A percentile compares a stretch with the other conserved stretches of the same genome.
Evolutionary conservation across 2,329 filamentous ascomycete genomes (phyloP).

Genomic region (Trichoderma sp.): DNA sequence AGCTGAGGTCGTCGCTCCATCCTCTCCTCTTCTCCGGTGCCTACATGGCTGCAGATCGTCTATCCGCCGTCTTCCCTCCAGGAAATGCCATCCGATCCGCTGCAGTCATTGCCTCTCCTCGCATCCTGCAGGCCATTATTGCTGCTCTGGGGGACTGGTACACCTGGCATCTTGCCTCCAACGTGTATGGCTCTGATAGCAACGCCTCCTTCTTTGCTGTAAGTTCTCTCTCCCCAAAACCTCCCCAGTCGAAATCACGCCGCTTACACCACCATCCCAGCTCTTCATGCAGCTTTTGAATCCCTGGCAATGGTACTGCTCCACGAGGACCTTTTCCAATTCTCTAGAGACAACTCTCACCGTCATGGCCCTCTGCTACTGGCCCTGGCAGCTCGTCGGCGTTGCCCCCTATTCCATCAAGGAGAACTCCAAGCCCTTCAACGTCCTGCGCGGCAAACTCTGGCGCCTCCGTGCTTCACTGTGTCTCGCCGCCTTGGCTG

Average conservation of each 20-base stretch:
- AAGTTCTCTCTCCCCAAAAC: constrained; percentile 39
- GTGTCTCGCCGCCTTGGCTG: constrained; percentile 75
- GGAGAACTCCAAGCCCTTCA: constrained; percentile 41
- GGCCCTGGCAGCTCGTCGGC: constrained; percentile 77
- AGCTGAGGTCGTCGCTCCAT: constrained; percentile 86
- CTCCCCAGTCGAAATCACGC: no score
- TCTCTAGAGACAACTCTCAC: constrained; percentile 90
- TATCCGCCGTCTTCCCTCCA: constrained; percentile 57
- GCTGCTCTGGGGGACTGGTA: constrained; percentile 81
- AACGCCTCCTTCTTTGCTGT: constrained; percentile 70
- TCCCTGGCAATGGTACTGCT: constrained; percentile 95
- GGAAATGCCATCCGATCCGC: constrained; percentile 61
- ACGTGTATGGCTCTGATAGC: constrained; percentile 68
- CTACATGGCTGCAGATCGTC: constrained; percentile 64
- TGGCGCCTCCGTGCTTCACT: constrained; percentile 59
- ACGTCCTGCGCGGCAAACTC: constrained; percentile 32
- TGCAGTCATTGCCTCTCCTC: constrained; percentile 71
- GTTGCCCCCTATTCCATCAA: constrained; percentile 43
- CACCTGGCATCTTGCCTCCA: constrained; percentile 79
- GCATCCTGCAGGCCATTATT: constrained; percentile 72
- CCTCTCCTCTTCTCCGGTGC: constrained; percentile 79
- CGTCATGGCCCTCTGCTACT: constrained; percentile 73
- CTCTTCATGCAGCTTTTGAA: constrained; percentile 42
- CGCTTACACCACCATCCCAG: constrained; percentile 27
- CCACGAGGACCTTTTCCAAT: constrained; percentile 91